Evolutionary conservation across 306 rosid genomes (phyloP), one percentile per base, ranked within the genome.

Genomic region (Leucaena leucocephala): DNA sequence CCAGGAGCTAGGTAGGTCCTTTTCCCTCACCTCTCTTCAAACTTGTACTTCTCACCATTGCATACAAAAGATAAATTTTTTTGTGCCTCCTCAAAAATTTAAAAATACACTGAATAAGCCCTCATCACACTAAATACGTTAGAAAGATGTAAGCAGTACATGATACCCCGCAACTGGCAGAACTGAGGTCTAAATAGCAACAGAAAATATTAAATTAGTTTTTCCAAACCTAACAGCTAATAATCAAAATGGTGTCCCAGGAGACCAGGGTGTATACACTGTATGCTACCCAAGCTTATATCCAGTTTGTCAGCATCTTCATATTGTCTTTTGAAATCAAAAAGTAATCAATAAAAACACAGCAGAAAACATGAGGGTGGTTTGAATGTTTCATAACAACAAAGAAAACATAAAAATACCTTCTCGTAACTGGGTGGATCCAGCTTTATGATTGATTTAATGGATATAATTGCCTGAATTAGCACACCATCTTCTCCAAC

Each of bases 401-500:
- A 43, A 12, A 44, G 45, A 38, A 79, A 83, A 64, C 54, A 77
- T 52, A 74, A 80, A 38, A 72, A 79, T 91, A 91, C 99, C 97
- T 90, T 96, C 84, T 93, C 99, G 78, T 93, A 90, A 78, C 82
- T 61, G 74, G 83, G 82, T 55, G 98, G 98, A 79, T 91, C 93
- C 82, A 82, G 84, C 84, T 87, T 86, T 80, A 96, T 77, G 77
- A 91, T 90, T 80, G 93, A 89, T 74, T 89, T 88, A 78, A 91
- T 91, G 43, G 99, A 88, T 75, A 84, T 87, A 69, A 96, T 91
- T 83, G 98, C 97, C 86, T 91, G 97, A 82, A 88, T 72, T 82
- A 96, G 84, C 46, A 93, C 87, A 21, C 74, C 84, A 14, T 92
- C 97, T 84, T 96, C 99, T 72, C 90, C 97, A 85, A 90, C 96